These are phyloP conservation scores for Hypericum perforatum DNA, from an alignment of 345 rosid species.

Conservation along the genomic window DNA sequence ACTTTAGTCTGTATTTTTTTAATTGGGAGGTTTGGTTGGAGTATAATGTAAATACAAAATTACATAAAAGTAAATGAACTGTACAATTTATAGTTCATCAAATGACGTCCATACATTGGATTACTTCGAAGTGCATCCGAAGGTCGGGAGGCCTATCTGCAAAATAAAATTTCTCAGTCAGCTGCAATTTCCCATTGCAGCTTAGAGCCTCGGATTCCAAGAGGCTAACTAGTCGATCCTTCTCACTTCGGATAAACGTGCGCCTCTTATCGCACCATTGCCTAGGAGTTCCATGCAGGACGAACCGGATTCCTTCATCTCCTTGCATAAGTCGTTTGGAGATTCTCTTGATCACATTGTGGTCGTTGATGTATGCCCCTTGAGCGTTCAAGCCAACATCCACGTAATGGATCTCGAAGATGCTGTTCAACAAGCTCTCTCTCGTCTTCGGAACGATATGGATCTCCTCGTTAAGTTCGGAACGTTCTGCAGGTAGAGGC, in stretches of 20 bases:
- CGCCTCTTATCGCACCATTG: slow-evolving; percentile 71
- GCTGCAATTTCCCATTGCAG: slow-evolving; percentile 39
- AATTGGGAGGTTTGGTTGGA: no score
- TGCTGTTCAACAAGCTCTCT: slow-evolving; percentile 48
- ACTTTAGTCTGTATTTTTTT: no score
- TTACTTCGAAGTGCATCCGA: slow-evolving; percentile 79
- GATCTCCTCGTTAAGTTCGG: slow-evolving; percentile 15
- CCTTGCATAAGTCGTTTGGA: slow-evolving; percentile 28
- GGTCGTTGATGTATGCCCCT: slow-evolving; percentile 66
- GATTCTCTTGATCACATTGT: slow-evolving; percentile 34
- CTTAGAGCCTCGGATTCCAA: slow-evolving; percentile 37
- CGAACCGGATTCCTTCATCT: slow-evolving; percentile 27
- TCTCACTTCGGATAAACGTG: slow-evolving; percentile 48
- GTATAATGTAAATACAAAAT: no score
- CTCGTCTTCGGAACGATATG: slow-evolving; percentile 38
- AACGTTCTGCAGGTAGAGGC: slow-evolving; percentile 5
- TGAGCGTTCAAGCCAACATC: slow-evolving; percentile 73
- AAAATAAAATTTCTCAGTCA: slow-evolving; percentile 53
- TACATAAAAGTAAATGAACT: no score
- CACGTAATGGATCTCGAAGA: slow-evolving; percentile 57
- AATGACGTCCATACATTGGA: slow-evolving; percentile 57
- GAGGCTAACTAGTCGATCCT: slow-evolving; percentile 41
- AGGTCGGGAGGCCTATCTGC: slow-evolving; percentile 44
- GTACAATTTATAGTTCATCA: slow-evolving; percentile 5
- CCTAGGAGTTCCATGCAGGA: slow-evolving; percentile 86